Evolutionary conservation across 257 asterid species (phyloP).

Genomic region (Solanum dulcamara): DNA sequence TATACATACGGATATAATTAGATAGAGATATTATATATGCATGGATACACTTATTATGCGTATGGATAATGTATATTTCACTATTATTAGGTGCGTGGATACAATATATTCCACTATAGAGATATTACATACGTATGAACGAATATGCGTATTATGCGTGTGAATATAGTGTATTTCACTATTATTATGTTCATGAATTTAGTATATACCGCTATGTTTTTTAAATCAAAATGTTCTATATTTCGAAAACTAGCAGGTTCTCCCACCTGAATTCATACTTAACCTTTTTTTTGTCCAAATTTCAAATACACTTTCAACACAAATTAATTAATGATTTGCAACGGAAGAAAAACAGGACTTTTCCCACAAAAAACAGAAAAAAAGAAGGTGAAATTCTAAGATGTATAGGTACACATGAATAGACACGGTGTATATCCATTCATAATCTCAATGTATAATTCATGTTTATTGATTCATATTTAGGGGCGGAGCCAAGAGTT

Average conservation of each 20-base stretch:
- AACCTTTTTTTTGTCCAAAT: neutral
- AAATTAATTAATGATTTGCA: neutral
- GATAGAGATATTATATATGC: neutral
- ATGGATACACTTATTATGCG: neutral
- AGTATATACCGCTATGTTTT: neutral
- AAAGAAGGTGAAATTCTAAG: no score
- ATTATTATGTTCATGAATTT: neutral
- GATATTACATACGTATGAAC: neutral
- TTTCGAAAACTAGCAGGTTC: neutral
- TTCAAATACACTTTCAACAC: neutral
- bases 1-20: no score
- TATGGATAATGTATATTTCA: no score
- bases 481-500: rapidly evolving
- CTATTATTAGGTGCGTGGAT: neutral
- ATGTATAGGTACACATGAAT: neutral
- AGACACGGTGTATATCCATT: neutral
- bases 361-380: no score
- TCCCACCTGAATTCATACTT: neutral
- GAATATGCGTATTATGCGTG: neutral
- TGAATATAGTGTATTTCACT: neutral
- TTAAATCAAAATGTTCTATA: no score
- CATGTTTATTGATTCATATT: neutral
- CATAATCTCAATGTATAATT: neutral
- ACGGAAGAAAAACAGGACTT: neutral
- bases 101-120: neutral